These are phyloP conservation scores for Zygotorulaspora danielsina DNA, from an alignment of 805 yeast genomes.

Conservation along the genomic window DNA sequence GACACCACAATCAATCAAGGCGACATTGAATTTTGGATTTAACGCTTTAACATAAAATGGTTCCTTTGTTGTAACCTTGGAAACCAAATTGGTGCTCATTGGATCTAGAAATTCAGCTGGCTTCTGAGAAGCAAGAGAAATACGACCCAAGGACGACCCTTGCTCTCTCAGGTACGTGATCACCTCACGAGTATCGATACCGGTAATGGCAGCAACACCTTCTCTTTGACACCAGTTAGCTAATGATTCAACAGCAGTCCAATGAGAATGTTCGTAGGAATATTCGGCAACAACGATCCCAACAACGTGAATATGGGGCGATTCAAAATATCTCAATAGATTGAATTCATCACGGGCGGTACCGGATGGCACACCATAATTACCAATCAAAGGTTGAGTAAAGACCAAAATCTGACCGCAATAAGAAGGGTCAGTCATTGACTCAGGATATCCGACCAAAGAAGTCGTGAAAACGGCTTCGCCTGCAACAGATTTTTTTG, in stretches of 20 bases:
- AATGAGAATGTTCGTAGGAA: conserved; percentile 94
- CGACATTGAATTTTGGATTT: conserved; percentile 53
- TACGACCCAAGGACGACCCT: conserved; percentile 90
- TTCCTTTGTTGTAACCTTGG: conserved; percentile 89
- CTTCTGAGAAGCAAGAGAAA: conserved; percentile 58
- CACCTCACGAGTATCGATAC: conserved; percentile 94
- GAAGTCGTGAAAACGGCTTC: conserved; percentile 98
- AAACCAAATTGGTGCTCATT: conserved; percentile 81
- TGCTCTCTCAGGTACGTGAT: conserved; percentile 91
- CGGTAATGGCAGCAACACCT: conserved; percentile 93
- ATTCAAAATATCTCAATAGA: conserved; percentile 84
- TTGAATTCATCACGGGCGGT: conserved; percentile 76
- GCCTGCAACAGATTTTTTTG: conserved; percentile 86
- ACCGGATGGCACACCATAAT: conserved; percentile 95
- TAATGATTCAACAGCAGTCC: conserved; percentile 97
- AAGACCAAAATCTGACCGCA: conserved; percentile 94
- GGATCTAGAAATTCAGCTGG: conserved; percentile 75
- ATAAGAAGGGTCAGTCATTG: conserved; percentile 98
- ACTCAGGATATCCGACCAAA: conserved; percentile 96
- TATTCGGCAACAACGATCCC: conserved; percentile 96
- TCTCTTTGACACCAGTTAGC: conserved; percentile 95
- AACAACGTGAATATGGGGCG: conserved; percentile 85
- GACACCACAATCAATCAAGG: conserved; percentile 96
- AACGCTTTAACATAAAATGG: conserved; percentile 84
- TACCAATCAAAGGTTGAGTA: conserved; percentile 96